phyloP scores from a whole-genome alignment of 139 green algal species.

The Chlamydomonas incerta region DNA sequence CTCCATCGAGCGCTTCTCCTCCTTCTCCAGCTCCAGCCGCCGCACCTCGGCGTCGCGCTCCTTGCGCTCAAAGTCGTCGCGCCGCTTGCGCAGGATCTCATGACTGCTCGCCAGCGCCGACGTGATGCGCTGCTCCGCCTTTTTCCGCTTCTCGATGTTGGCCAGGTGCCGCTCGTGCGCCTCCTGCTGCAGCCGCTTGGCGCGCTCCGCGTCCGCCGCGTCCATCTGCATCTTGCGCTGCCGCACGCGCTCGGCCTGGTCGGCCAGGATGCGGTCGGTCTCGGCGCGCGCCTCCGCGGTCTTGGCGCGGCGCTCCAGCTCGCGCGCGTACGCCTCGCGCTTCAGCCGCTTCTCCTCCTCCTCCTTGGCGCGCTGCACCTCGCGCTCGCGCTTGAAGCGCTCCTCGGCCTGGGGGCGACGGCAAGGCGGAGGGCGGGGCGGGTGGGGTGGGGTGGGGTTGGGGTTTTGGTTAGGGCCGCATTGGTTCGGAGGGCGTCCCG shows the following conservation, averaged over 20 bases:
- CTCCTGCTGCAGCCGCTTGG: conserved; percentile 62
- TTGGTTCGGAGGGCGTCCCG: too few species aligned
- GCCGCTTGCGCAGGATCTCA: conserved; percentile 63
- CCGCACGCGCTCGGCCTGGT: conserved; percentile 48
- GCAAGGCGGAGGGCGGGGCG: too few species aligned
- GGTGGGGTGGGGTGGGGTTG: too few species aligned
- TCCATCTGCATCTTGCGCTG: conserved; percentile 64
- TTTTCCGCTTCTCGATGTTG: conserved; percentile 72
- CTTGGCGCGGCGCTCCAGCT: conserved; percentile 80
- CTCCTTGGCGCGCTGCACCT: conserved; percentile 54
- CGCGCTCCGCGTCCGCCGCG: conserved; percentile 62
- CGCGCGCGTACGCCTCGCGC: conserved; percentile 67
- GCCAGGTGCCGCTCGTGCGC: conserved; percentile 48
- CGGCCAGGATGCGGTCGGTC: conserved; percentile 77
- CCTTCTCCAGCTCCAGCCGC: conserved; percentile 42
- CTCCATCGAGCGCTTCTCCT: conserved; percentile 39
- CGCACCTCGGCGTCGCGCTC: conserved; percentile 54
- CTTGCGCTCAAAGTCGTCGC: conserved; percentile 57
- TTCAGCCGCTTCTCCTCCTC: conserved; percentile 65
- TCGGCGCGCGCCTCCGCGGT: conserved; percentile 72
- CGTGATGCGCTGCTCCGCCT: conserved; percentile 78
- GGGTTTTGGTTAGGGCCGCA: too few species aligned
- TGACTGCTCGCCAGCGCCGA: conserved; percentile 58
- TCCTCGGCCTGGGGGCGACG: conserved; percentile 31
- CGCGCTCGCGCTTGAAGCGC: conserved; percentile 54